These are phyloP conservation scores for Wallacemonas sp. DNA, from an alignment of 208 protist genomes.

Conservation along the genomic window DNA sequence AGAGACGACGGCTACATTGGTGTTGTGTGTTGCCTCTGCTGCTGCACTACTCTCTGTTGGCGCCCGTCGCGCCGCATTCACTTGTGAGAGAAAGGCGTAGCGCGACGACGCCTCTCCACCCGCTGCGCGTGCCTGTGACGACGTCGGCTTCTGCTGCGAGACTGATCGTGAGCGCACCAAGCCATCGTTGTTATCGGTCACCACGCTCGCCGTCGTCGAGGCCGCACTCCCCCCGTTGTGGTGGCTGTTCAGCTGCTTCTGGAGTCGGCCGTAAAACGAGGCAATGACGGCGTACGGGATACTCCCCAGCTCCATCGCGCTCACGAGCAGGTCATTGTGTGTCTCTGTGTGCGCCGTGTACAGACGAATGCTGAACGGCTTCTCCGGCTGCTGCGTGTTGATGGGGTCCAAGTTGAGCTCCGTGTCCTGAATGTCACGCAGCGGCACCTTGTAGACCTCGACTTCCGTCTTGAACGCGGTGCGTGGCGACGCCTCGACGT, in stretches of 20 bases:
- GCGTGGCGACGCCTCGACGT: background rate
- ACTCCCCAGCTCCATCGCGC: constrained; percentile 2
- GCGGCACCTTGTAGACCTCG: constrained; percentile 7
- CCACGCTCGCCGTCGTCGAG: background rate
- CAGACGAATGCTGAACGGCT: constrained; percentile 1
- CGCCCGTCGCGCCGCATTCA: too few species aligned
- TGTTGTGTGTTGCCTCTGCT: too few species aligned
- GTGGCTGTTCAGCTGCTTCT: background rate
- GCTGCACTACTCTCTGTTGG: too few species aligned
- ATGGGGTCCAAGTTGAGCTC: constrained; percentile 8
- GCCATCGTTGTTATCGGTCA: background rate
- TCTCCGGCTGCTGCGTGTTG: constrained; percentile 7
- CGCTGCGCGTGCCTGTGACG: too few species aligned
- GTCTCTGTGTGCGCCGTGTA: background rate
- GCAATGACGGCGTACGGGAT: constrained; percentile 8
- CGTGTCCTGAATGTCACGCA: background rate
- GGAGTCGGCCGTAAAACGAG: background rate
- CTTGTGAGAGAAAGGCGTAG: too few species aligned
- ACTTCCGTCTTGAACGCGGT: background rate
- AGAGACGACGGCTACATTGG: too few species aligned
- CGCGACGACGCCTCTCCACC: too few species aligned
- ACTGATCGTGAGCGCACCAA: constrained; percentile 8
- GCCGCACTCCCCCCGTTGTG: background rate
- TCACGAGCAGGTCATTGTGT: background rate
- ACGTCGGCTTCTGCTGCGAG: background rate